phyloP scores from a whole-genome alignment of 768 basidiomycete species.

The Hortiboletus campestris region DNA sequence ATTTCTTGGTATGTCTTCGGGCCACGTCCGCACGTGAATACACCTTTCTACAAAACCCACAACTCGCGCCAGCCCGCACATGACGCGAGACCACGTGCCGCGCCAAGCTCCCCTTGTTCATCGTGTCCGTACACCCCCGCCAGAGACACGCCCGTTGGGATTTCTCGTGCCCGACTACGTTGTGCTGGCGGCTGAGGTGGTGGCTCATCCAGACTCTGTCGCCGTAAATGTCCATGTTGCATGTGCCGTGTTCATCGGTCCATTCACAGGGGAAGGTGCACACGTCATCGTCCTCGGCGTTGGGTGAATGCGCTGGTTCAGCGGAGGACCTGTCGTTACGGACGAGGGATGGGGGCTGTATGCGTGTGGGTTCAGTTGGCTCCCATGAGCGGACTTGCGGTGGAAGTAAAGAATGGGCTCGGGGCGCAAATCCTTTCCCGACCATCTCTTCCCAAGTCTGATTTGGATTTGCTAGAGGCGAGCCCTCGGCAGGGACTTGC shows the following conservation, averaged over 20 bases:
- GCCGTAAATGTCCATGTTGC: conserved; percentile 19
- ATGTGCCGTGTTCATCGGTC: conserved; percentile 18
- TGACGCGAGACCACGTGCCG: conserved; percentile 27
- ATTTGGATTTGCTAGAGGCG: background rate
- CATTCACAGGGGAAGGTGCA: conserved; percentile 18
- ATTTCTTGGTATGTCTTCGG: conserved; percentile 26
- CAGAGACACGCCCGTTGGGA: conserved; percentile 17
- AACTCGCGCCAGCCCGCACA: conserved; percentile 17
- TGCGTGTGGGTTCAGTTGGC: background rate
- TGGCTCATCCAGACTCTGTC: conserved; percentile 24
- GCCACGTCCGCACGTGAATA: conserved; percentile 29
- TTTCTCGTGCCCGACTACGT: conserved; percentile 21
- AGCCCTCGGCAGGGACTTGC: background rate
- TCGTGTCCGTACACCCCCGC: conserved; percentile 20
- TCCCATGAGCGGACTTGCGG: conserved; percentile 1
- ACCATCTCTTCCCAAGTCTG: conserved; percentile 11
- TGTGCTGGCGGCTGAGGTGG: conserved; percentile 21
- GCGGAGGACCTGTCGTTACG: background rate
- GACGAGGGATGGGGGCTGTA: background rate
- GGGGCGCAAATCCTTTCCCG: background rate
- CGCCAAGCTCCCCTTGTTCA: conserved; percentile 28
- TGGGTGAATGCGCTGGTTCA: background rate
- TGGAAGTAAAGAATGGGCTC: background rate
- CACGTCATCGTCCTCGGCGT: conserved; percentile 5
- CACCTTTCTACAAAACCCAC: conserved; percentile 23